These are phyloP conservation scores for Cyberlindnera mrakii DNA, from an alignment of 805 yeast genomes.

Conservation along the genomic window DNA sequence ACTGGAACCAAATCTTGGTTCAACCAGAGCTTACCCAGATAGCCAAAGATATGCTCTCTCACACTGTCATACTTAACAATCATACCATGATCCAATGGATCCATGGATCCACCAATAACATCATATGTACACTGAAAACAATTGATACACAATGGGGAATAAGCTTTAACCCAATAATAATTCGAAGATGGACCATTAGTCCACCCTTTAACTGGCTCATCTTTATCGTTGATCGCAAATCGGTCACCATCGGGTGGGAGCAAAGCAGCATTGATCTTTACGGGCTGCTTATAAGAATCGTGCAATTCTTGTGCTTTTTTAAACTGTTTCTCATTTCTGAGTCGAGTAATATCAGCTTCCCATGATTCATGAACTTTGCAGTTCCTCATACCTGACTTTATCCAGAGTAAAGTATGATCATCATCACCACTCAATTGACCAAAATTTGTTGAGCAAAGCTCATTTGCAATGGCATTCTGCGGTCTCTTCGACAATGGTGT, in stretches of 20 bases:
- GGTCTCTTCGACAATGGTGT: conserved; percentile 19
- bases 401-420: conserved; percentile 46
- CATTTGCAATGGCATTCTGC: conserved; percentile 24
- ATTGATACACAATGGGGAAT: no score
- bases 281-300: conserved; percentile 29
- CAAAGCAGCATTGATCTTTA: conserved; percentile 40
- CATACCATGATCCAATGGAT: conserved; percentile 20
- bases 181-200: conserved; percentile 42
- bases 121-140: conserved; percentile 56
- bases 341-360: conserved; percentile 26
- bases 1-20: conserved; percentile 19
- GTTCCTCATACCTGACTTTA: conserved; percentile 62
- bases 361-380: conserved; percentile 41
- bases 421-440: conserved; percentile 51
- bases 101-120: conserved; percentile 36
- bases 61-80: conserved; percentile 20
- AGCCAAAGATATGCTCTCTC: conserved; percentile 18
- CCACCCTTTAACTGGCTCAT: conserved; percentile 51
- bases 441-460: conserved; percentile 59
- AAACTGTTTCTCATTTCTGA: conserved; percentile 22
- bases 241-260: conserved; percentile 43
- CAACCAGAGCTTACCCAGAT: conserved; percentile 26
- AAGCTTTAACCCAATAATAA: conserved; percentile 26
- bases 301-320: conserved; percentile 7
- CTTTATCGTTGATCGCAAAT: conserved; percentile 17